These are phyloP conservation scores for Metrosideros polymorpha DNA, from an alignment of 441 rosid genomes.

Conservation along the genomic window DNA sequence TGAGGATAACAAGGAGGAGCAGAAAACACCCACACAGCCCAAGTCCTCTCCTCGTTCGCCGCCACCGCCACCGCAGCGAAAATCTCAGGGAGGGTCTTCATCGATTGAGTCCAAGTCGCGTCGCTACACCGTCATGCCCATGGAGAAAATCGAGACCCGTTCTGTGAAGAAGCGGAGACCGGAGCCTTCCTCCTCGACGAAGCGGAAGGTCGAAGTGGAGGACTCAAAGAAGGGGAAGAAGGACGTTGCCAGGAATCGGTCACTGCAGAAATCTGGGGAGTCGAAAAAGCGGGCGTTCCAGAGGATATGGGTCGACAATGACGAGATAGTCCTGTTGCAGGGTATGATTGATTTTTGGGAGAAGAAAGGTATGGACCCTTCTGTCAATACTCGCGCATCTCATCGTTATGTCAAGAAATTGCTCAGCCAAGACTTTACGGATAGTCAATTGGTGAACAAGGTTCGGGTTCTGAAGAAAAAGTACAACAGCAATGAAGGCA, in stretches of 20 bases:
- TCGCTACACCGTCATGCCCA: no score
- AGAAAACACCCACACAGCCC: no score
- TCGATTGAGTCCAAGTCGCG: no score
- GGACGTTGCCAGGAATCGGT: not conserved
- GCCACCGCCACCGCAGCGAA: no score
- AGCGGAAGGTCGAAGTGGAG: not conserved
- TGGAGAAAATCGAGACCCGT: conserved; percentile 2
- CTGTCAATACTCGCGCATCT: conserved; percentile 14
- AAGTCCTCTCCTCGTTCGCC: no score
- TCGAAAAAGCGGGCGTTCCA: conserved; percentile 26
- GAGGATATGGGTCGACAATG: conserved; percentile 33
- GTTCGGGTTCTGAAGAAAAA: conserved; percentile 23
- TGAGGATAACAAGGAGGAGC: no score
- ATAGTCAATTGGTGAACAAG: conserved; percentile 23
- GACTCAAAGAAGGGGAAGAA: conserved; percentile 19
- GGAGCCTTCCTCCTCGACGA: conserved; percentile 3
- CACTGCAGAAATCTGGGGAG: conserved; percentile 2
- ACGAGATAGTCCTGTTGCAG: conserved; percentile 26
- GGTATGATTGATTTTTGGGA: conserved; percentile 27
- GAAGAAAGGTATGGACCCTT: conserved; percentile 22
- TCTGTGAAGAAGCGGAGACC: conserved; percentile 2
- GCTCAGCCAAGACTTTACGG: conserved; percentile 15
- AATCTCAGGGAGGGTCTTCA: no score
- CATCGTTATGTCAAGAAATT: conserved; percentile 21
- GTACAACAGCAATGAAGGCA: conserved; percentile 19